phyloP scores from a whole-genome alignment of 2,329 filamentous ascomycete genomes.

The Didymellaceae sp. region DNA sequence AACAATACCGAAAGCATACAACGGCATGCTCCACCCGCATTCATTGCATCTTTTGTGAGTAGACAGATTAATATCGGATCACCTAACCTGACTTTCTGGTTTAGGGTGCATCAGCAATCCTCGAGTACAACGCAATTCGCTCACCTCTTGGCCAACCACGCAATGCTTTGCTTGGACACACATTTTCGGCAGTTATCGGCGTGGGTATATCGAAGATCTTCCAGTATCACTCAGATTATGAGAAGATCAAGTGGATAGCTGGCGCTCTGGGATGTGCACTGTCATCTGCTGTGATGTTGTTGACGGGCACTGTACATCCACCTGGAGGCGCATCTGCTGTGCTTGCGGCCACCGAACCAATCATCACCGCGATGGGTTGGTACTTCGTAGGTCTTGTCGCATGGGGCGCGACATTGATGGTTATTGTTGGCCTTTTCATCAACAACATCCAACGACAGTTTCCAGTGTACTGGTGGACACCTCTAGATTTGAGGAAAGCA shows the following conservation, averaged over 20 bases:
- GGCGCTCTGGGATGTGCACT: constrained; percentile 53
- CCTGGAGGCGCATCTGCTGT: constrained; percentile 58
- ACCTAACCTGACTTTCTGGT: neutral
- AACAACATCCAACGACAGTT: constrained; percentile 58
- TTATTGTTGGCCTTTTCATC: constrained; percentile 50
- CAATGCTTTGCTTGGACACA: constrained; percentile 55
- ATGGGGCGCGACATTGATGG: constrained; percentile 52
- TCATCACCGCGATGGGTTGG: constrained; percentile 55
- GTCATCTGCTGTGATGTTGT: constrained; percentile 54
- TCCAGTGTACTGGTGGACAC: constrained; percentile 59
- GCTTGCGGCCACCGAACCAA: constrained; percentile 51
- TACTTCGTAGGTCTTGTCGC: constrained; percentile 52
- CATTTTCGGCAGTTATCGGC: constrained; percentile 53
- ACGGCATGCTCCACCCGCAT: constrained; percentile 49
- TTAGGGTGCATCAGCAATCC: constrained; percentile 55
- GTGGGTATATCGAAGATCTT: constrained; percentile 56
- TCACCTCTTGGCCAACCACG: constrained; percentile 57
- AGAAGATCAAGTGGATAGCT: constrained; percentile 53
- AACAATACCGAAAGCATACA: constrained; percentile 49
- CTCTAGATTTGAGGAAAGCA: constrained; percentile 42
- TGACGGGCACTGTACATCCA: constrained; percentile 58
- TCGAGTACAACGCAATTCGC: constrained; percentile 56
- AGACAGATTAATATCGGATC: neutral
- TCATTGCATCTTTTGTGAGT: constrained; percentile 54
- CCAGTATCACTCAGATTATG: constrained; percentile 47